Conservation (phyloP, 805 yeast genomes). For the Saccharomycopsis schoenii region DNA sequence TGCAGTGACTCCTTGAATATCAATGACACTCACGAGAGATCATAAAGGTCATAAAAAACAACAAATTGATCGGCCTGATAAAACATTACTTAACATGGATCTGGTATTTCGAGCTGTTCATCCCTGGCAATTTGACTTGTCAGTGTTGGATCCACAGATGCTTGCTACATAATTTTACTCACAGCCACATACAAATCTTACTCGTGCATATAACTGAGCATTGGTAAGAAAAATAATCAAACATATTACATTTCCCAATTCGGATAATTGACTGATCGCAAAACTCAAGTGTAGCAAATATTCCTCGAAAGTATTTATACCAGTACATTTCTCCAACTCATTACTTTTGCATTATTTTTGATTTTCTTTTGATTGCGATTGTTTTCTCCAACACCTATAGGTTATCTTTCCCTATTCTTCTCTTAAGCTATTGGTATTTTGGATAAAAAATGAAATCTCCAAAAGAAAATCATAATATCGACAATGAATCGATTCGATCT, state of each 20-base stretch:
- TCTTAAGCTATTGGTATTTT: too few species aligned
- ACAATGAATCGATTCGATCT: background rate
- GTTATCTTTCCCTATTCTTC: too few species aligned
- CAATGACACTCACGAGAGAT: background rate
- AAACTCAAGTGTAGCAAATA: background rate
- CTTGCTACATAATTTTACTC: background rate
- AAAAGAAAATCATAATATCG: background rate
- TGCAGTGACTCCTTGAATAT: background rate
- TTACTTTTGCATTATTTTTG: background rate
- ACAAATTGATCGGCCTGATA: background rate
- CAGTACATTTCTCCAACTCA: background rate
- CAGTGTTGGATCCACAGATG: background rate
- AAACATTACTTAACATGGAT: background rate
- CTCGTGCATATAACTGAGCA: background rate
- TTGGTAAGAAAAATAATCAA: conserved; percentile 1
- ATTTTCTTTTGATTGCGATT: too few species aligned
- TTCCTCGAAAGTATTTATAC: background rate
- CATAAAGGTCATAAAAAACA: background rate
- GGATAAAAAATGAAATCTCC: background rate
- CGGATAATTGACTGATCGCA: background rate
- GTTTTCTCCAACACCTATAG: too few species aligned
- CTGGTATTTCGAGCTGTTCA: background rate
- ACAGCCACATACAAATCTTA: background rate
- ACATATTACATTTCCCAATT: background rate
- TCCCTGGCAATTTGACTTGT: background rate